Evolutionary conservation across 768 basidiomycete species (phyloP).

Genomic region (Chalciporus pseudorubinellus): DNA sequence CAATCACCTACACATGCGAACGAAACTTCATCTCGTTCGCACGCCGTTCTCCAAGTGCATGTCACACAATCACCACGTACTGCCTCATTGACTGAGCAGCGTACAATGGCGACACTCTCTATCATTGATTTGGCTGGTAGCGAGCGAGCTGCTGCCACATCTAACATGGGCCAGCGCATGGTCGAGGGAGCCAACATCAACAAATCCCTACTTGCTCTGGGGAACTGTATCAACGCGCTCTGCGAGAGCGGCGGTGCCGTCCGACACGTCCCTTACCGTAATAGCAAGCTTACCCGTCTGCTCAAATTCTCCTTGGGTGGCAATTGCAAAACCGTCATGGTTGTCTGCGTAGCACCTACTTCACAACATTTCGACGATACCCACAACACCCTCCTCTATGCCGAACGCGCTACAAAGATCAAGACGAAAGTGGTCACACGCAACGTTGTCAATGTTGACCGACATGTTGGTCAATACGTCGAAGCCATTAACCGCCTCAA

Average conservation of each 20-base stretch:
- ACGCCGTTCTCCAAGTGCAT: conserved; percentile 96
- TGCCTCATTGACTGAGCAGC: conserved; percentile 76
- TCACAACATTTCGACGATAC: conserved; percentile 97
- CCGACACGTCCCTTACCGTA: conserved; percentile 94
- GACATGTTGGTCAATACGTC: conserved; percentile 94
- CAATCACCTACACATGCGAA: conserved; percentile 97
- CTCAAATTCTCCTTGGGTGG: conserved; percentile 98
- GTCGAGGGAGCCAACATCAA: conserved; percentile 99
- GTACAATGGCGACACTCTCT: conserved; percentile 86
- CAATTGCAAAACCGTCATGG: conserved; percentile 99
- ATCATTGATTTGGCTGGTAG: conserved; percentile 99
- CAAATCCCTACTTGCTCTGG: conserved; percentile 94
- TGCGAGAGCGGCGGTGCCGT: conserved; percentile 88
- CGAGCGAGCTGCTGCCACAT: conserved; percentile 93
- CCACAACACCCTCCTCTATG: conserved; percentile 96
- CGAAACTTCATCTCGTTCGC: conserved; percentile 94
- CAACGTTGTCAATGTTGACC: conserved; percentile 92
- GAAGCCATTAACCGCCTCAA: conserved; percentile 91
- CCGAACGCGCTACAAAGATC: conserved; percentile 97
- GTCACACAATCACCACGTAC: conserved; percentile 85
- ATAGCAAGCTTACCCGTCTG: conserved; percentile 96
- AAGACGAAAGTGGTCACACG: conserved; percentile 96
- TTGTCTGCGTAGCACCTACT: conserved; percentile 95
- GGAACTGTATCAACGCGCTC: conserved; percentile 97
- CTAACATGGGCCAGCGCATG: conserved; percentile 97